Conservation (phyloP, 345 rosid genomes). For the Syzygium grande region DNA sequence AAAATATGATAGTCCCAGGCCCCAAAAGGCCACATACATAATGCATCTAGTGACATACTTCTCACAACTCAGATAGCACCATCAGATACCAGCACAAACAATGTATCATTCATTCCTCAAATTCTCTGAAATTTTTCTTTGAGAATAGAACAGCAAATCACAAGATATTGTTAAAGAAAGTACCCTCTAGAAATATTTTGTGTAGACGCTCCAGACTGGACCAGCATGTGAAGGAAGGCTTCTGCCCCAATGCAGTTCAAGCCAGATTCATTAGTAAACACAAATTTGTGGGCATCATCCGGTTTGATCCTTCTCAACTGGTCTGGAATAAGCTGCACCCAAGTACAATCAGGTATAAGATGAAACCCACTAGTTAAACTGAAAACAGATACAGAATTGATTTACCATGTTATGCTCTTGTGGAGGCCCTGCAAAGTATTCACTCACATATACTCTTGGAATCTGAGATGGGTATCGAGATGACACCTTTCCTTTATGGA, state of each 20-base stretch:
- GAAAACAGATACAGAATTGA: neutral
- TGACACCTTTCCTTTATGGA: slow-evolving; percentile 40
- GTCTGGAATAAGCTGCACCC: slow-evolving; percentile 37
- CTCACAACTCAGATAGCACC: neutral
- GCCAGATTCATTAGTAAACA: slow-evolving; percentile 51
- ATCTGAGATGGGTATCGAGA: slow-evolving; percentile 48
- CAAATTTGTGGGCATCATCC: slow-evolving; percentile 46
- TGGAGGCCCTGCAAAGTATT: slow-evolving; percentile 58
- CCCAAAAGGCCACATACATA: neutral
- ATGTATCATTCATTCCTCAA: neutral
- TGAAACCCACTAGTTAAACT: neutral
- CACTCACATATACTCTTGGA: slow-evolving; percentile 56
- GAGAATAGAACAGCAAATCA: slow-evolving; percentile 1
- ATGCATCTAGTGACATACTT: neutral
- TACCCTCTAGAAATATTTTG: slow-evolving; percentile 65
- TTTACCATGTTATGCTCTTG: slow-evolving; percentile 39
- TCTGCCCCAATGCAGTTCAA: slow-evolving; percentile 42
- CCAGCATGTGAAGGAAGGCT: slow-evolving; percentile 44
- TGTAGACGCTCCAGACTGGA: slow-evolving; percentile 59
- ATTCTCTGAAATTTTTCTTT: neutral
- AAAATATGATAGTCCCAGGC: neutral
- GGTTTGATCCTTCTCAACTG: slow-evolving; percentile 34
- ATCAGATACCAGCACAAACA: neutral
- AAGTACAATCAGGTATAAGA: slow-evolving; percentile 1
- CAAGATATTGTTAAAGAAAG: slow-evolving; percentile 1